Base-by-base conservation (phyloP, 164 flowering plant species). In the Aristolochia fimbriata region DNA sequence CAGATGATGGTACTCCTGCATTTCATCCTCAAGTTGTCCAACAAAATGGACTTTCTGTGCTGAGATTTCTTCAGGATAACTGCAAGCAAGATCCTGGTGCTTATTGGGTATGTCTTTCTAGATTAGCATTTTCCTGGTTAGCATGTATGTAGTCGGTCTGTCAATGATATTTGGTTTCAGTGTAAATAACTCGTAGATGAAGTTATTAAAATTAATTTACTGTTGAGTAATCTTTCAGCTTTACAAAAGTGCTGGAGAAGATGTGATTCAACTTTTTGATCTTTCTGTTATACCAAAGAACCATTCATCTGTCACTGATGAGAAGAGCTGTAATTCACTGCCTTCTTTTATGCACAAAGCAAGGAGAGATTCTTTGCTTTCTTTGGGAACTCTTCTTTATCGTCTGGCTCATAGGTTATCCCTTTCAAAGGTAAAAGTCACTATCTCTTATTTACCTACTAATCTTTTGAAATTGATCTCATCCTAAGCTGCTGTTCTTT, bases 51-150 rank as follows among this genome's bases (percentile, higher is more conserved):
- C 89, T 83, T 58, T 82, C 97, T 54, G 99, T 93, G 53, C 73
- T 93, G 74, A 81, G 96, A 67, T 93, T 93, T 68, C 92, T 93
- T 69, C 87, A 93, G 74, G 91, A 84, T 50, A 93, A 93, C 71
- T 93, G 99, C 85, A 82, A 88, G 77, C 92, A 85, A 73, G 99
- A 93, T 72, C 99, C 99, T 67, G 97, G 97, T 55, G 92, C 96
- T 70, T 93, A 93, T 65, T 93, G 99, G 99, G 99, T 93, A 85
- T 53, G 7, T 68, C 21, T 69, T 20, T 33, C 23, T 62, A 2
- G 14, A 52, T n/a, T 54, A 22, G 31, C 22, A 30, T 47, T n/a
- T n/a, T n/a, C n/a, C n/a, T n/a, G n/a, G 55, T n/a, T 54, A 22
- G 31, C 22, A 30, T 47, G n/a, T 17, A 2, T 19, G 12, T 20